Base-by-base conservation (phyloP, 371 early-diverging fungal genomes). In the Rhizopus arrhizus region DNA sequence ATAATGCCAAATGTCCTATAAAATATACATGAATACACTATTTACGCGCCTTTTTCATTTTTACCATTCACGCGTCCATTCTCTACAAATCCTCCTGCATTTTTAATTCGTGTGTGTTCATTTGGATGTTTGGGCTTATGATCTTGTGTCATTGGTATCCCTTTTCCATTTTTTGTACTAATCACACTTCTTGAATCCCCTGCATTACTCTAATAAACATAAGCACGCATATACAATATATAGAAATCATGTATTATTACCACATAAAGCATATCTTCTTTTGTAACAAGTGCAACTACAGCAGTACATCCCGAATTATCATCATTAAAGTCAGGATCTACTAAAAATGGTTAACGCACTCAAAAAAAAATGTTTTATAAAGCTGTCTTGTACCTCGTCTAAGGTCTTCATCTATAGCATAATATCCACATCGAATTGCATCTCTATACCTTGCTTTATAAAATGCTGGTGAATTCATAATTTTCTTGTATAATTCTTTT, bases 231-330 rank as follows among this genome's bases (percentile, higher is more conserved):
- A 15, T 13, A 22, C 10, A 22, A 16, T 13, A 13, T 13, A 46
- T 2, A 46, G 10, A 3, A 8, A 13, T 22, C 10, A 28, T 8
- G 15, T 16, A n/a, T 47, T 22, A 22, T 62, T 52, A 71, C 72
- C 58, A 72, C 72, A 50, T 68, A 34, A 54, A 72, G 65, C 9
- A 58, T 48, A 36, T 72, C 56, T 12, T 68, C 58, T 3, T 59
- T 61, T 15, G 72, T 65, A 38, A 72, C 51, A 16, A 72, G 41
- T 45, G 72, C 72, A 31, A 60, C 58, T 16, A 97, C 93, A 46
- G 97, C 95, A n/a, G 97, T 96, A 81, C 95, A 95, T 34, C 97
- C 97, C 35, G 95, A 90, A 9, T 86, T 81, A 62, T 93, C 91
- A 50, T 80, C 62, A 11, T 66, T 73, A 58, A 82, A 83, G 12